Percentiles rank a stretch among this genome's conserved stretches.
Evolutionary conservation across 2,329 filamentous ascomycete genomes (phyloP).

Genomic region (Triangularia setosa): DNA sequence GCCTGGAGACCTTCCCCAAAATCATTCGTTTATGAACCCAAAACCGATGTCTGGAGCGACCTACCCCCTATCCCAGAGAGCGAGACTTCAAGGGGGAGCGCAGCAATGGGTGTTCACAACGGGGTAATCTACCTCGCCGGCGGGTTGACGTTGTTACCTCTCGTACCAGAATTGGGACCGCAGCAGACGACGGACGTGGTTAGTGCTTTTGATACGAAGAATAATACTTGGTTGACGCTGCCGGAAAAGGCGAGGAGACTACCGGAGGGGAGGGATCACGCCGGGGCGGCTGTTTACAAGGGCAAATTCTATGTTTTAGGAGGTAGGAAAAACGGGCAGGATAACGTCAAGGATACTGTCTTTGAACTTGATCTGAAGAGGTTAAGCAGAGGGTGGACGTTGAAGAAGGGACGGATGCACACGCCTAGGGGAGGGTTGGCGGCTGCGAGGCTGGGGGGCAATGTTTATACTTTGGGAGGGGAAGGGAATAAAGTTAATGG

Average conservation of each 20-base stretch:
- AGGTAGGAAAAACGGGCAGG: conserved; percentile 31
- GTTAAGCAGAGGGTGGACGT: conserved; percentile 28
- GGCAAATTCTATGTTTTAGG: conserved; percentile 36
- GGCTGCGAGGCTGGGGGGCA: conserved; percentile 28
- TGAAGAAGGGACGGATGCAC: conserved; percentile 31
- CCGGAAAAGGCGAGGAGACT: conserved; percentile 27
- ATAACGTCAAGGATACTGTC: conserved; percentile 29
- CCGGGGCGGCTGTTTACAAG: conserved; percentile 28
- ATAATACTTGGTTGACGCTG: conserved; percentile 27
- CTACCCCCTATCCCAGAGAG: conserved; percentile 25
- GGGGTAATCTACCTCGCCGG: conserved; percentile 3
- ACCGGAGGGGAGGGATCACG: conserved; percentile 37
- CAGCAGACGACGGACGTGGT: conserved; percentile 1
- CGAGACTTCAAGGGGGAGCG: background rate
- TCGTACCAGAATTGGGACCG: background rate
- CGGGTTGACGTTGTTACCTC: background rate
- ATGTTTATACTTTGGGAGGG: conserved; percentile 36
- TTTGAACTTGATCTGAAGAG: conserved; percentile 33
- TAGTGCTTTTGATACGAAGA: background rate
- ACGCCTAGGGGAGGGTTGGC: conserved; percentile 35
- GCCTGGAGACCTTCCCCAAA: conserved; percentile 29
- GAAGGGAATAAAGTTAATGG: conserved; percentile 31
- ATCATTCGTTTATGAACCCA: conserved; percentile 32
- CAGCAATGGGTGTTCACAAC: background rate
- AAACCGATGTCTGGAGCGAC: conserved; percentile 26